Base-by-base conservation (phyloP, 2,329 filamentous ascomycete species). In the Seiridium unicorne region DNA sequence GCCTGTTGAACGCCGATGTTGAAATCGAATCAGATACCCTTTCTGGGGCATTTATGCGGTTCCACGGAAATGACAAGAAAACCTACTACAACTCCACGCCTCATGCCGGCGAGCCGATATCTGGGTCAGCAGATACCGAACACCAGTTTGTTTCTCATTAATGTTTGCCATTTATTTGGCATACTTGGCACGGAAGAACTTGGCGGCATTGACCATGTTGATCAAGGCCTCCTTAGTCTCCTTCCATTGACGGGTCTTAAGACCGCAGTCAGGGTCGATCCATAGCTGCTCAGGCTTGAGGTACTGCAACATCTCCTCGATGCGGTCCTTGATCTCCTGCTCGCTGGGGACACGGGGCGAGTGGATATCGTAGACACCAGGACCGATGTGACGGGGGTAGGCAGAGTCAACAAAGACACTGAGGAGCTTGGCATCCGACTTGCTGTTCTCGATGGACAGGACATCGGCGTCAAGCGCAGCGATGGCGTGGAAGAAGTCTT, bases 401-500 rank as follows among this genome's bases (percentile, higher is more conserved):
- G 89, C 91, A 81, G 95, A 91, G 78, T 98, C 94, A 70, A 97
- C 92, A 76, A 99, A 99, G 79, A 99, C 95, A 82, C 94, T 91
- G 76, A 99, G 90, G 70, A 99, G 89, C 90, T 99, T 99, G 76
- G 95, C 95, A 74, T 99, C 95, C 72, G 92, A 96, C 90, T 99
- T 99, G 90, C 91, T 96, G 92, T 99, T 99, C 90, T 99, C 95
- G 72, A 99, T 99, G 75, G 92, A 96, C 73, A 99, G 89, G 65
- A 99, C 95, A 81, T 99, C 95, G 65, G 95, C 94, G 77, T 99
- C 95, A 66, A 99, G 90, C 63, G 95, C 94, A 67, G 95, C 92
- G 72, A 99, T 99, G 81, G 95, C 95, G 82, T 98, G 92, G 93
- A 99, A 99, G 88, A 99, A 99, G 86, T 99, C 95, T 84, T 99